phyloP scores from a whole-genome alignment of 768 basidiomycete genomes.

The Suillus hirtellus region DNA sequence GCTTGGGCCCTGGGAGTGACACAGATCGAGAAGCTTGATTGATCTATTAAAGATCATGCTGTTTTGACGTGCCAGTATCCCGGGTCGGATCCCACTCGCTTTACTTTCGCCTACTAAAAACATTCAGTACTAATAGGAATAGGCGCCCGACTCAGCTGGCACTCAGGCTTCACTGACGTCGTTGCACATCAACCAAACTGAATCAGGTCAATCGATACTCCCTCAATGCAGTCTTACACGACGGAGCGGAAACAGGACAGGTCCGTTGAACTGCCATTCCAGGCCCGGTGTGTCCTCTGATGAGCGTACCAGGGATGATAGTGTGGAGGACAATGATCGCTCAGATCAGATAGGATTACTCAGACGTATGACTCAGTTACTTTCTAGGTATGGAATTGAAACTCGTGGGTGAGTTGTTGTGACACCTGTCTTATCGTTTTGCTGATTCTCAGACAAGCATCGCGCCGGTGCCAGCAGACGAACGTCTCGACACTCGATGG shows the following conservation, averaged over 20 bases:
- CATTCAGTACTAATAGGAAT: neutral
- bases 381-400: neutral
- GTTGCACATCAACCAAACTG: neutral
- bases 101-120: neutral
- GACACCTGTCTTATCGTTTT: neutral
- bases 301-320: conserved; percentile 25
- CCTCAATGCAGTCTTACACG: neutral
- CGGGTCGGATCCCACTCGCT: neutral
- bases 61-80: neutral
- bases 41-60: neutral
- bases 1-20: too few species aligned
- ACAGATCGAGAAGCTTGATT: neutral
- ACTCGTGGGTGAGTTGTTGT: neutral
- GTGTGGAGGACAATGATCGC: neutral
- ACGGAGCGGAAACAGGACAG: neutral
- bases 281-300: neutral
- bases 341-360: neutral
- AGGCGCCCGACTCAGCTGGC: neutral
- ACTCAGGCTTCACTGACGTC: neutral
- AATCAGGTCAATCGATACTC: neutral
- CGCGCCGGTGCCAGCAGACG: neutral
- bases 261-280: neutral
- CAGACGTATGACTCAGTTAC: neutral
- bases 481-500: neutral
- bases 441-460: neutral